These are phyloP conservation scores for Prillingera fragicola DNA, from an alignment of 1,284 basidiomycete genomes.

Conservation along the genomic window DNA sequence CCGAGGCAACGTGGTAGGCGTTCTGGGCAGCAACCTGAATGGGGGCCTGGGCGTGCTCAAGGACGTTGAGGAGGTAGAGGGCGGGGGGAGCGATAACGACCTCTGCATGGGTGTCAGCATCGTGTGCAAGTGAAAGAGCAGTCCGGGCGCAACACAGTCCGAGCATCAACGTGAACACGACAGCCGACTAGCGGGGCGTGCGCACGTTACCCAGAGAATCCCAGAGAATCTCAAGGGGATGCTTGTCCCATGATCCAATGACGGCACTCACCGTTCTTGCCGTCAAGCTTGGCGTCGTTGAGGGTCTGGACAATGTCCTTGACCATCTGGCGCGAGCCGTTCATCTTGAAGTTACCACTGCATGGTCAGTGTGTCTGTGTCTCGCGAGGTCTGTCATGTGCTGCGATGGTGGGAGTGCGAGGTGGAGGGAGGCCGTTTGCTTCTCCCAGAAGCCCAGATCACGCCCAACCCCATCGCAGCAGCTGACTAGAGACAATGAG, in stretches of 20 bases:
- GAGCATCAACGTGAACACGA: constrained; percentile 5
- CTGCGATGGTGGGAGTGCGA: neutral
- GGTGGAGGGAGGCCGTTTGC: neutral
- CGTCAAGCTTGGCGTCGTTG: constrained; percentile 71
- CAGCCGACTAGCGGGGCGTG: neutral
- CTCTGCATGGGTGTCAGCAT: constrained; percentile 55
- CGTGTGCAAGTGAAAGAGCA: no score
- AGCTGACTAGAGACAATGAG: neutral
- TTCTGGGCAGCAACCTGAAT: constrained; percentile 87
- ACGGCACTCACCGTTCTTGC: constrained; percentile 60
- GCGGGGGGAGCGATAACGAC: constrained; percentile 87
- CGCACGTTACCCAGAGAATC: neutral
- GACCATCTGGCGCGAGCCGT: constrained; percentile 63
- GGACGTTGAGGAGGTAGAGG: constrained; percentile 70
- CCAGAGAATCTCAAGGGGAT: no score
- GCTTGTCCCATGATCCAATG: neutral
- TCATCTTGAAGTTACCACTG: constrained; percentile 95
- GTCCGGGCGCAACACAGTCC: no score
- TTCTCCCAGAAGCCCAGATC: no score
- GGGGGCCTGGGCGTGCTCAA: constrained; percentile 56
- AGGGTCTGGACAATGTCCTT: constrained; percentile 60
- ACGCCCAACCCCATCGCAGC: neutral
- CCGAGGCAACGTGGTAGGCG: constrained; percentile 73
- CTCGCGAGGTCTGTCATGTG: neutral
- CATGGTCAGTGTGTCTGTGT: constrained; percentile 52